Conservation (phyloP, 352 stramenopile genomes). For the Lagenidium sp. region DNA sequence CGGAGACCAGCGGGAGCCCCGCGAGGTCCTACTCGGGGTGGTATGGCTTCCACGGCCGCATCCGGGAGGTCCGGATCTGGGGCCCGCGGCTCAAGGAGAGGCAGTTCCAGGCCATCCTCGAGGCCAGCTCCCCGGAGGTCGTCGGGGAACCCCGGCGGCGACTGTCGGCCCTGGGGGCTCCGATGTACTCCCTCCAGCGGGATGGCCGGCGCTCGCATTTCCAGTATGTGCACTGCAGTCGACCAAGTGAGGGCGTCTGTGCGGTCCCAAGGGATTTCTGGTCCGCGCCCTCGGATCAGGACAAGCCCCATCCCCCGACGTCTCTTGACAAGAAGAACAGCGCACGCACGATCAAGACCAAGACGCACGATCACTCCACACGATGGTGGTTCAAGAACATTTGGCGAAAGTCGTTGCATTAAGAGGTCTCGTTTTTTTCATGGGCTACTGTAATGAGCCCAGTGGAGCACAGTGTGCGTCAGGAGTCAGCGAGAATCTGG, state of each 20-base stretch:
- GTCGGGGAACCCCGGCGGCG: not conserved
- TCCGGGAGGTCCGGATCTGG: slow-evolving; percentile 26
- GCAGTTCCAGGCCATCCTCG: slow-evolving; percentile 4
- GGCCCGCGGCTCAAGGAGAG: slow-evolving; percentile 8
- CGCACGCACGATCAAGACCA: no score
- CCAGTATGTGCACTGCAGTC: slow-evolving; percentile 6
- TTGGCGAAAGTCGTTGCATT: no score
- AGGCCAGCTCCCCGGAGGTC: slow-evolving; percentile 1
- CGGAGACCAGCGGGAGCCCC: slow-evolving; percentile 12
- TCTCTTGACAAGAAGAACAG: no score
- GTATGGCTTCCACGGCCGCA: slow-evolving; percentile 31
- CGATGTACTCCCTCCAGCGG: slow-evolving; percentile 10
- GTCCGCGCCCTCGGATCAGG: slow-evolving; percentile 2
- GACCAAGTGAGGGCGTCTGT: slow-evolving; percentile 4
- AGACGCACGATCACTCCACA: no score
- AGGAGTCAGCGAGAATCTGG: no score
- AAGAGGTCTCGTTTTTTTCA: no score
- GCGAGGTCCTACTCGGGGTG: slow-evolving; percentile 19
- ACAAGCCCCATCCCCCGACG: no score
- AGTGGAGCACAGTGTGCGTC: no score
- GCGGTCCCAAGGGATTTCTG: no score
- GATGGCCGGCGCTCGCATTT: slow-evolving; percentile 10
- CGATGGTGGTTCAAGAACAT: no score
- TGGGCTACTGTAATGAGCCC: no score
- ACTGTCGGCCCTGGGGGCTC: no score